Base-by-base conservation (phyloP, 2,329 filamentous ascomycete genomes). In the Aspergillus pseudoviridinutans region DNA sequence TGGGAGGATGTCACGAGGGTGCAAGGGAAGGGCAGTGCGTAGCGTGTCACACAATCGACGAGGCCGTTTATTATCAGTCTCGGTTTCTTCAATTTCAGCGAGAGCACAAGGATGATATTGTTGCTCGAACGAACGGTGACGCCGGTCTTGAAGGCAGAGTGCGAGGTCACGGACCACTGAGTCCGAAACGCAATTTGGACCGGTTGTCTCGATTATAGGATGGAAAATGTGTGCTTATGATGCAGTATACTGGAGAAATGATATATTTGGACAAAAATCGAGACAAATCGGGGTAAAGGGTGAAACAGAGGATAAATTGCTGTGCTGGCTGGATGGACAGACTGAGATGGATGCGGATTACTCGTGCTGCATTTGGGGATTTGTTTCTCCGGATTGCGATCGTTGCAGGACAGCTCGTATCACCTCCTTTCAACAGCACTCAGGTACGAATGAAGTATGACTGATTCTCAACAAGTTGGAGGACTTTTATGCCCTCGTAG, bases 1-100 rank as follows among this genome's bases (percentile, higher is more conserved):
- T 66, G 62, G 28, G 10, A 29, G 10, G 9, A 29, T 12, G 28
- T 29, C 28, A 29, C 28, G 9, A 29, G 28, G 28, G 44, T 25
- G 29, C 29, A 44, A 17, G 7, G 24, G 32, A 32, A 52, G n/a
- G 28, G 27, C 3, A 51, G 25, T 49, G 41, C 28, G 29, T 49
- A 42, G 47, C 55, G 50, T 54, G 49, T 54, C 17, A 47, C 44
- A 47, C 44, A 1, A 47, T 44, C 8, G 20, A 44, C 8, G 22
- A 24, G 22, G 41, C 41, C 10, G 32, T 17, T 38, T 35, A 35
- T 2, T 2, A 6, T 14, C 12, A 12, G 10, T 12, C 3, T 32
- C 10, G 12, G 29, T 6, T 35, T 3, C 32, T 17, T 22, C 22
- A 3, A 17, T 14, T 7, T 35, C 32, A 35, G 32, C 32, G 32